Base-by-base conservation (phyloP, 805 yeast species). In the Candida patagonica region DNA sequence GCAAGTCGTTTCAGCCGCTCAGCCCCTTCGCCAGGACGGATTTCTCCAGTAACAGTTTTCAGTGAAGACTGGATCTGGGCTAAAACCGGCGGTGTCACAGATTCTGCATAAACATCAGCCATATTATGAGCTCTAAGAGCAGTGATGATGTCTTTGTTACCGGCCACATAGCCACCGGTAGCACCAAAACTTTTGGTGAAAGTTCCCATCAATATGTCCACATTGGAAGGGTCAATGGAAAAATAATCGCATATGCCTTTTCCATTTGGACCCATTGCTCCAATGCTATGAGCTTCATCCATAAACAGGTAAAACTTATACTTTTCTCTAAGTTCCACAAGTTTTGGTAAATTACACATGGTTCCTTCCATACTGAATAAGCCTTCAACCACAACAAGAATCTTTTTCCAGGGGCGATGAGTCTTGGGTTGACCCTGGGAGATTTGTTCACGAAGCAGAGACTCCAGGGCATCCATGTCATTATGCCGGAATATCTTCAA, bases 241-340 rank as follows among this genome's bases (percentile, higher is more conserved):
- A 83, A 92, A 63, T 85, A 84, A 56, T 92, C 97, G 66, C 96
- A 88, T 26, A 92, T 81, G 56, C 99, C 99, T 56, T 83, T 78
- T 34, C 98, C 98, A 38, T 65, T 64, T 32, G 94, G 92, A 22
- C 99, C 99, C 65, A 92, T 72, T n/a, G 98, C 98, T 53, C 99
- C 99, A 54, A 92, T 81, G 4, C 97, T 89, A 61, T 92, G 99
- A 9, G 98, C 98, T 62, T 92, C 99, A 60, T 92, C 99, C 46
- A 94, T 83, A 55, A 83, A 92, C 38, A 92, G 64, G 56, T 84
- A 85, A 56, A 89, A 83, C 54, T 86, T 86, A 66, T 94, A 92
- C 57, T 83, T 84, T 27, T 82, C 73, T 53, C 81, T 79, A 46
- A 88, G 66, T 51, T 72, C 81, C 21, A 88, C 71, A 33, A 88